Percentiles rank a stretch among this genome's conserved stretches.
These are phyloP conservation scores for Tritrichomonas foetus DNA, from an alignment of 208 protist species.

Conservation along the genomic window DNA sequence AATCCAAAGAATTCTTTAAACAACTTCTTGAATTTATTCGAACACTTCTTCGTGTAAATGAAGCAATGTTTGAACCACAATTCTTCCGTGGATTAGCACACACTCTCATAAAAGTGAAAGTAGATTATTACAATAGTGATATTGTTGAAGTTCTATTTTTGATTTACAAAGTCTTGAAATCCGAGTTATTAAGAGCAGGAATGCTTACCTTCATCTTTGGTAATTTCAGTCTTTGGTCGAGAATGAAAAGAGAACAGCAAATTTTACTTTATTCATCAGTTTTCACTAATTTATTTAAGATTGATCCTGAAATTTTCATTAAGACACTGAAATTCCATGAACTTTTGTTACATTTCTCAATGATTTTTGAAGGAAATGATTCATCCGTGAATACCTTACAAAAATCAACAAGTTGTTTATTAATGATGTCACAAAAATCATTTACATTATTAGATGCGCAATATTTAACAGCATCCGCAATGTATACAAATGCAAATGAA, in stretches of 20 bases:
- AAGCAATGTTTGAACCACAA: not conserved
- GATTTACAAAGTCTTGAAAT: not conserved
- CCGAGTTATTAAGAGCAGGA: not conserved
- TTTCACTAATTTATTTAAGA: not conserved
- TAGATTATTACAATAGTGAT: not conserved
- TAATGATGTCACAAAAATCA: not conserved
- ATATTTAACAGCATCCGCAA: not conserved
- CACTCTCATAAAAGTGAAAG: not conserved
- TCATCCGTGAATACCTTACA: not conserved
- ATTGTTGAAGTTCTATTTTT: not conserved
- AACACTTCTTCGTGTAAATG: not conserved
- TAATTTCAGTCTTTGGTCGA: not conserved
- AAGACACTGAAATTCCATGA: not conserved
- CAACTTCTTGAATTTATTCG: not conserved
- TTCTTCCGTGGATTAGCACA: not conserved
- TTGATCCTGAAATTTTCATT: not conserved
- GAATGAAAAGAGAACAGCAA: not conserved
- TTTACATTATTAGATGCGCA: not conserved
- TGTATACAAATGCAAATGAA: not conserved
- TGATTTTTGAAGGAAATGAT: not conserved
- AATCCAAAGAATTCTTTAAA: not conserved
- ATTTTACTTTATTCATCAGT: not conserved
- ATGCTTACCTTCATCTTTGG: not conserved
- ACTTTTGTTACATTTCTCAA: not conserved
- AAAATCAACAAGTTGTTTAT: not conserved